Evolutionary conservation across 116 monocot species (phyloP), one percentile per base, ranked within the genome.

Genomic region (Papilionanthe hybrid): DNA sequence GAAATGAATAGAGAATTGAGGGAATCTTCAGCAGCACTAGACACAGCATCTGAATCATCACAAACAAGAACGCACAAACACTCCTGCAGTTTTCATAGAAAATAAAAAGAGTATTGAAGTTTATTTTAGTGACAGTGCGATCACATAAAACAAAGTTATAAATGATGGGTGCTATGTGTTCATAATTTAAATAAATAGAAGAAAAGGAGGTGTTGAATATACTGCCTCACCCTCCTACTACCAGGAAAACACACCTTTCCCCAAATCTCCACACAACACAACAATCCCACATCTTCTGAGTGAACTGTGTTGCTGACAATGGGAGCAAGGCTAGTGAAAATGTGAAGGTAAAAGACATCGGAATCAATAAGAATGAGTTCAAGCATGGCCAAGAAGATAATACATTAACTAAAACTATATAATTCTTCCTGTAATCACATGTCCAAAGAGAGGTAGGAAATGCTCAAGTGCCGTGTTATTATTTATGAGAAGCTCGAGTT

Each of bases 41-140:
- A 92, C 19, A 98, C 90, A 77, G 76, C 50, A 27, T 81, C 90
- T 77, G 94, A 87, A 86, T 92, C 91, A 89, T 98, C 98, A 87
- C 80, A 91, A 81, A 84, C 91, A 63, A 97, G 88, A 82, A 88
- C 77, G 84, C 94, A 98, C 82, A 94, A 86, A 81, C 93, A 94
- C 68, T 98, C 98, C 98, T 94, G 92, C 86, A 85, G 83, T 83
- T 53, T 83, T 77, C 20, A 75, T 5, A 47, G 79, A 53, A n/a
- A 25, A 85, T n/a, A 20, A 73, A 73, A 22, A 22, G 22, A 43
- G 42, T 19, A 43, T 37, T 44, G 28, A 18, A 17, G 69, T 69
- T 15, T 37, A 69, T 5, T 43, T 22, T 9, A 44, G n/a, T 73
- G 10, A n/a, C 12, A 42, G 44, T 22, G 0, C 22, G 7, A 4